Conservation (phyloP, 257 asterid genomes). For the Scutellaria barbata region DNA sequence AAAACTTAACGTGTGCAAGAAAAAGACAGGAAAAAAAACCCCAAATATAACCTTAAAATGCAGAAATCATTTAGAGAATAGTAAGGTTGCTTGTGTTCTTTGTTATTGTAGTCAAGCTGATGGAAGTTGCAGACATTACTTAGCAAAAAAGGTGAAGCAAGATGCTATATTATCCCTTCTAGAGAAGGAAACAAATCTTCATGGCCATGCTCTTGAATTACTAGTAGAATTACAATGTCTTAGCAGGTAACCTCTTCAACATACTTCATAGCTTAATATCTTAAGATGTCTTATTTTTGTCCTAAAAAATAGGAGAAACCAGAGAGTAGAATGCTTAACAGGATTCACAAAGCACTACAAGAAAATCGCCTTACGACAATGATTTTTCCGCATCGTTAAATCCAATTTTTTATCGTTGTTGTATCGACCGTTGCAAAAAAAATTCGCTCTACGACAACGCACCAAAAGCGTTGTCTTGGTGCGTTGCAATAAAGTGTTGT, state of each 20-base stretch:
- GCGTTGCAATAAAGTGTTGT: no score
- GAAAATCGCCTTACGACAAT: no score
- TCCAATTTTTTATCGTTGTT: no score
- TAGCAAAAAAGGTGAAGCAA: conserved; percentile 61
- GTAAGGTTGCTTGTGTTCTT: conserved; percentile 55
- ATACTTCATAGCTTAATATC: background rate
- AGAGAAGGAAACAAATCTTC: conserved; percentile 39
- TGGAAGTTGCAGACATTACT: conserved; percentile 69
- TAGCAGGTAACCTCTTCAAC: conserved; percentile 51
- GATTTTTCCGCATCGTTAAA: no score
- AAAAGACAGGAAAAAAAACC: no score
- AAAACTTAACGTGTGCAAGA: no score
- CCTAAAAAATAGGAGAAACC: conserved; percentile 47
- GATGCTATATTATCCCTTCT: conserved; percentile 51
- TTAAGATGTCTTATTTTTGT: background rate
- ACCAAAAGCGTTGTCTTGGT: no score
- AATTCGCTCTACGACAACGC: no score
- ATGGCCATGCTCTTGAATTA: conserved; percentile 53
- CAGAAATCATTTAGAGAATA: conserved; percentile 65
- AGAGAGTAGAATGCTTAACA: conserved; percentile 50
- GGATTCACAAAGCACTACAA: conserved; percentile 46
- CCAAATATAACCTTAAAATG: no score
- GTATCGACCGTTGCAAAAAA: no score
- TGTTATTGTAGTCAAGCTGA: conserved; percentile 63
- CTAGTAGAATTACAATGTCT: conserved; percentile 67